Conservation (phyloP, 2,329 filamentous ascomycete genomes). For the Pezicula rhizophila region DNA sequence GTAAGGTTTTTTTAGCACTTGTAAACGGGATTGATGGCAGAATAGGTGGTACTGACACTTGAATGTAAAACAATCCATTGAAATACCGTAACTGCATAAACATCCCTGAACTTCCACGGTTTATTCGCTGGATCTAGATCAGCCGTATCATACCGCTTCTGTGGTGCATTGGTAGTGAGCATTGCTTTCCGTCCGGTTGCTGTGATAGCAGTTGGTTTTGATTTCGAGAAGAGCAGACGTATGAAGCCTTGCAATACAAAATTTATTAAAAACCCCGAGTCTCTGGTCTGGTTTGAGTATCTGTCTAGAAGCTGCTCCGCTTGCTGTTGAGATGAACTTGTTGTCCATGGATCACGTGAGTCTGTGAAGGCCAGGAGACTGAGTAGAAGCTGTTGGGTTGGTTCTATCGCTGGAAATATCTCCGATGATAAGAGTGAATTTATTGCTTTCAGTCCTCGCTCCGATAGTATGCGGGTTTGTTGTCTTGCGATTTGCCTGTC, state of each 20-base stretch:
- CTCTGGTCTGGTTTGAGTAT: not conserved
- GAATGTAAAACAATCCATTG: constrained; percentile 52
- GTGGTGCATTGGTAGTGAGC: constrained; percentile 32
- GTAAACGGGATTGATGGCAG: not conserved
- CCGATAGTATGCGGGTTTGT: constrained; percentile 10
- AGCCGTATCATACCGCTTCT: constrained; percentile 28
- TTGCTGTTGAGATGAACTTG: constrained; percentile 16
- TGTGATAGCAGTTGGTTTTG: constrained; percentile 48
- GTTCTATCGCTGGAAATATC: not conserved
- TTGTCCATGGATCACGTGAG: constrained; percentile 33
- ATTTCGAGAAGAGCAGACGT: constrained; percentile 59
- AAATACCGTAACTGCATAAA: constrained; percentile 49
- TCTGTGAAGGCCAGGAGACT: constrained; percentile 30
- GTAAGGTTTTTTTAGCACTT: not conserved
- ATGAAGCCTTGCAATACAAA: constrained; percentile 57
- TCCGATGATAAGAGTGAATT: constrained; percentile 2
- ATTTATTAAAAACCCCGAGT: constrained; percentile 40
- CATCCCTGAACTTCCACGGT: constrained; percentile 55
- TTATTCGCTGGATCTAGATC: constrained; percentile 38
- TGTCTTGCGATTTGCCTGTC: not conserved
- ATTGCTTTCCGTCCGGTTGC: constrained; percentile 50
- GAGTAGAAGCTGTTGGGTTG: constrained; percentile 19
- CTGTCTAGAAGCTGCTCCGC: constrained; percentile 3
- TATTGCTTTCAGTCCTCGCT: constrained; percentile 9
- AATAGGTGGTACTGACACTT: constrained; percentile 35